A percentile compares a stretch with the other conserved stretches of the same genome.
These are phyloP conservation scores for Yamagishiella unicocca DNA, from an alignment of 139 green algal species.

Conservation along the genomic window DNA sequence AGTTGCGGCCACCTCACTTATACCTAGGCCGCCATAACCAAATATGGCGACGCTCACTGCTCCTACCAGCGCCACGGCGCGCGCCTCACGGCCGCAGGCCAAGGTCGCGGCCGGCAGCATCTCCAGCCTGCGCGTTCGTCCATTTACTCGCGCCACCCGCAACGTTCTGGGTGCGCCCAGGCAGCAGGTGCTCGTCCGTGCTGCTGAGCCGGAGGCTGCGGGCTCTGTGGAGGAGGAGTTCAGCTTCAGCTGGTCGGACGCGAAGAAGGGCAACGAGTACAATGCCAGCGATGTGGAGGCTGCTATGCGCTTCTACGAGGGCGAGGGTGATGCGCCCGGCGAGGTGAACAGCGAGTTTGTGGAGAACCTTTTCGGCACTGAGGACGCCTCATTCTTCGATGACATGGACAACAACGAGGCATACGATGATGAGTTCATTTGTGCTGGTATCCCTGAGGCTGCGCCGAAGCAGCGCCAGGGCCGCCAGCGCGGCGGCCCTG, in stretches of 20 bases:
- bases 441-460: constrained; percentile 64
- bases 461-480: constrained; percentile 56
- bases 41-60: constrained; percentile 22
- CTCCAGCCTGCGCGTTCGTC: constrained; percentile 31
- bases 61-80: background rate
- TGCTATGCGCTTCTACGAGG: constrained; percentile 54
- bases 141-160: constrained; percentile 32
- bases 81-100: constrained; percentile 8
- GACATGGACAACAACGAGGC: constrained; percentile 67
- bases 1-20: constrained; percentile 20
- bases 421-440: constrained; percentile 56
- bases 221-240: constrained; percentile 46
- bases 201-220: constrained; percentile 30
- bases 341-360: constrained; percentile 38
- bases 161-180: constrained; percentile 21
- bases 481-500: constrained; percentile 3
- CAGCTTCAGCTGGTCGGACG: constrained; percentile 59
- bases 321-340: constrained; percentile 36
- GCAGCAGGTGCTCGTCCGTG: constrained; percentile 27
- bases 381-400: constrained; percentile 65
- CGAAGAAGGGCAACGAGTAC: constrained; percentile 64
- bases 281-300: constrained; percentile 53
- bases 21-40: constrained; percentile 13
- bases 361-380: constrained; percentile 52
- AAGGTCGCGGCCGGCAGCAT: constrained; percentile 43